Evolutionary conservation across 129 eudicot genomes (phyloP).

Genomic region (Kitagawia praeruptora): DNA sequence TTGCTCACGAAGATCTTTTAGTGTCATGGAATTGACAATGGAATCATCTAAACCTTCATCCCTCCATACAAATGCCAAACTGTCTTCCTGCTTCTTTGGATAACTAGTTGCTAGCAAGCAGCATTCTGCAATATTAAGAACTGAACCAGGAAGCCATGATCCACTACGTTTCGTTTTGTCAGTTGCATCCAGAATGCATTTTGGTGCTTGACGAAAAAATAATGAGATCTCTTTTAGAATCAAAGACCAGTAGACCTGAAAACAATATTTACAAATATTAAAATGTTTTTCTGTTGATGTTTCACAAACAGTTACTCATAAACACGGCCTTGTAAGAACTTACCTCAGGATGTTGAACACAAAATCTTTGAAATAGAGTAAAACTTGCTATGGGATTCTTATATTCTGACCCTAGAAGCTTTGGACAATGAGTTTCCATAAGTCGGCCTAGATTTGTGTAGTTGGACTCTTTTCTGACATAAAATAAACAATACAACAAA

Average conservation of each 20-base stretch:
- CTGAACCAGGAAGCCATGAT: conserved; percentile 82
- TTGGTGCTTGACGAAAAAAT: conserved; percentile 50
- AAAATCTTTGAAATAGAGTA: conserved; percentile 48
- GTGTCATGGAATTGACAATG: conserved; percentile 53
- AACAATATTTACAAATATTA: conserved; percentile 9
- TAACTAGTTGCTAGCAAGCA: conserved; percentile 49
- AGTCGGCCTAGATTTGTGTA: conserved; percentile 64
- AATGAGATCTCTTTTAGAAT: conserved; percentile 51
- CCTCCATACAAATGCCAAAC: conserved; percentile 74
- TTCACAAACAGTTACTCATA: background rate
- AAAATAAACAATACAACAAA: conserved; percentile 9
- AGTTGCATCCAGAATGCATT: conserved; percentile 60
- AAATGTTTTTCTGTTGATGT: background rate
- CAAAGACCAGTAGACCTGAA: conserved; percentile 73
- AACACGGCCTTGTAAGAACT: conserved; percentile 12
- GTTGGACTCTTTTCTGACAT: conserved; percentile 39
- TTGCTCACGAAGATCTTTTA: conserved; percentile 64
- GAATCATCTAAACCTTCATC: conserved; percentile 62
- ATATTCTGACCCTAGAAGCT: conserved; percentile 58
- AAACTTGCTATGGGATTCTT: conserved; percentile 74
- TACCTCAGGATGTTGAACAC: conserved; percentile 80
- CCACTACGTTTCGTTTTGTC: conserved; percentile 58
- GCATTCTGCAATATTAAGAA: conserved; percentile 77
- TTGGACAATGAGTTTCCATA: conserved; percentile 75
- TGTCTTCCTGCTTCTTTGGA: conserved; percentile 40